Base-by-base conservation (phyloP, 202 grass and related monocot species). In the Schoenoplectus triqueter region DNA sequence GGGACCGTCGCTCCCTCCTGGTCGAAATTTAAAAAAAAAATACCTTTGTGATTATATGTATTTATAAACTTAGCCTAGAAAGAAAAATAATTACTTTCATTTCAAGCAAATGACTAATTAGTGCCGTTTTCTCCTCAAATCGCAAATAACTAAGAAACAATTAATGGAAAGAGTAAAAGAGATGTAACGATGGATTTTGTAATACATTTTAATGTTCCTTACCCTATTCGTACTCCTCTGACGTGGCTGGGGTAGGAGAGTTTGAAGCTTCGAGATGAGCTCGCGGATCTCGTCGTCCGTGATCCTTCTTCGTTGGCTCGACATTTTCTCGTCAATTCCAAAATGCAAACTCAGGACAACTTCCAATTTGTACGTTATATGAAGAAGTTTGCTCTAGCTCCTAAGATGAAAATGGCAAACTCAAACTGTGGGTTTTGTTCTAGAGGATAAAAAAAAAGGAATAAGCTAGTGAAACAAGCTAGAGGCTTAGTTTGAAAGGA, bases 211-310 rank as follows among this genome's bases (percentile, higher is more conserved):
- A 31, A 41, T 70, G 67, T 10, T 44, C 14, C 81, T 83, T 84
- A 87, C 86, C 69, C 69, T 52, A 21, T 48, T 78, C 66, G 69
- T 31, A 31, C 40, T 79, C 69, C 44, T 65, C 22, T 71, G 56
- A 15, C 31, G 80, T 6, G 86, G 78, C 31, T 87, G 80, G 0
- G 86, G 86, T 10, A 87, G 80, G 20, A 84, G 80, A 22, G 70
- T 69, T 5, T 84, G 86, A 39, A 87, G 80, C 80, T 87, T 83
- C 15, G 60, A 67, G 69, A 87, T 21, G 80, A 87, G 86, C 21
- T 87, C 86, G 1, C 41, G 51, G 70, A 83, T 84, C 69, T 87
- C 86, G 48, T 84, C 86, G 5, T 87, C 79, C 4, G 80, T 84
- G 80, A 87, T 84, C 69, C 48, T 78, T 64, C 80, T 83, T 20